Base-by-base conservation (phyloP, 768 basidiomycete species). In the Mycena vulgaris region DNA sequence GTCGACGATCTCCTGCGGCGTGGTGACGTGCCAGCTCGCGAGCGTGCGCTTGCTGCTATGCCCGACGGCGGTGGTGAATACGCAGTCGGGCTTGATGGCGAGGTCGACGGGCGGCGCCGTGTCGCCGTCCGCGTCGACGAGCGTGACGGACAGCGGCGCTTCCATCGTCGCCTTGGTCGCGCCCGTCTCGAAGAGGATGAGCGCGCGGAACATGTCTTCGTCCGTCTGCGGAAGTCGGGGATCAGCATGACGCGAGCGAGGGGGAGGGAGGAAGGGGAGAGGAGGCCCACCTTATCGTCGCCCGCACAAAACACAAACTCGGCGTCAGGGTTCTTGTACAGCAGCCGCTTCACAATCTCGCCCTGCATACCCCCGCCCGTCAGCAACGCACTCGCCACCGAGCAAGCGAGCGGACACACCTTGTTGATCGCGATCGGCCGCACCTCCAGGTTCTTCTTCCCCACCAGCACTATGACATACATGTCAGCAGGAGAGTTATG, bases 381-480 rank as follows among this genome's bases (percentile, higher is more conserved):
- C 40, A 67, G 35, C 31, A 30, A 40, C 25, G 39, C 35, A 37
- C n/a, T n/a, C 14, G 35, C 47, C 23, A 16, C 47, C 5, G 45
- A 66, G 28, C 45, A 8, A 37, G 9, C n/a, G 69, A 1, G 16
- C 9, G 31, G 8, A 64, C 78, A 23, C 42, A 86, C 87, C 90
- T 99, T 99, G 89, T 98, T 98, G 68, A 98, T 91, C 2, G 96
- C 96, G 35, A 97, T 87, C 5, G 96, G 97, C 69, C 97, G 90
- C 25, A 98, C 97, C 83, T 99, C 97, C 49, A 99, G 86, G 80
- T 98, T 98, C 90, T 98, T 98, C 87, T 99, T 99, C 23, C 97
- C 97, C 33, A 97, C 93, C 58, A 98, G 90, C 6, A 98, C 96
- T 93, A 73, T 47, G 35, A 5, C 28, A 57, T 30, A 30, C 55